A percentile compares a stretch with the other conserved stretches of the same genome.
These are phyloP conservation scores for Polygonum maritimum DNA, from an alignment of 148 eudicot species.

Conservation along the genomic window DNA sequence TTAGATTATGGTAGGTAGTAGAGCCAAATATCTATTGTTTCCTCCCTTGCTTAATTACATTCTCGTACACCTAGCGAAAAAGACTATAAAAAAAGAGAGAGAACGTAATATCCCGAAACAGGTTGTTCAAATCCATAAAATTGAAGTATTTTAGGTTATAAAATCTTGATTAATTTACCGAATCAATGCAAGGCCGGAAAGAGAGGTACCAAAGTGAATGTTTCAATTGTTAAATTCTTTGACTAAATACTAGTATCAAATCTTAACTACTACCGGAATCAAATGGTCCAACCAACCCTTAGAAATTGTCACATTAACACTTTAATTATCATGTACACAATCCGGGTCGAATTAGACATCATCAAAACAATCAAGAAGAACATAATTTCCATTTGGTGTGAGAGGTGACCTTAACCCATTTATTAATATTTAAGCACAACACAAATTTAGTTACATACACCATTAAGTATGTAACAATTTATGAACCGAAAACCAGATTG, in stretches of 20 bases:
- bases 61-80: no score
- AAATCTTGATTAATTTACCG: no score
- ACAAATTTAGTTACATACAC: background rate
- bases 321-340: background rate
- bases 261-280: background rate
- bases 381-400: background rate
- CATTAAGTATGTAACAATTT: background rate
- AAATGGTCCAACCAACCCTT: background rate
- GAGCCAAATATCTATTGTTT: no score
- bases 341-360: no score
- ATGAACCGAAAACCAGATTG: background rate
- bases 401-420: background rate
- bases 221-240: background rate
- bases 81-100: no score
- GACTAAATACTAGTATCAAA: background rate
- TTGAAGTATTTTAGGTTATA: no score
- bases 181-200: background rate
- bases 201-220: no score
- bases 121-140: background rate
- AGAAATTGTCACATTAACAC: background rate
- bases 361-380: no score
- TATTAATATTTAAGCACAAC: background rate
- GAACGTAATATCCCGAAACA: background rate
- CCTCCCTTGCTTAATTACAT: no score
- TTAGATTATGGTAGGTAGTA: no score